phyloP scores from a whole-genome alignment of 805 yeast species.

The Ogataea neopini region DNA sequence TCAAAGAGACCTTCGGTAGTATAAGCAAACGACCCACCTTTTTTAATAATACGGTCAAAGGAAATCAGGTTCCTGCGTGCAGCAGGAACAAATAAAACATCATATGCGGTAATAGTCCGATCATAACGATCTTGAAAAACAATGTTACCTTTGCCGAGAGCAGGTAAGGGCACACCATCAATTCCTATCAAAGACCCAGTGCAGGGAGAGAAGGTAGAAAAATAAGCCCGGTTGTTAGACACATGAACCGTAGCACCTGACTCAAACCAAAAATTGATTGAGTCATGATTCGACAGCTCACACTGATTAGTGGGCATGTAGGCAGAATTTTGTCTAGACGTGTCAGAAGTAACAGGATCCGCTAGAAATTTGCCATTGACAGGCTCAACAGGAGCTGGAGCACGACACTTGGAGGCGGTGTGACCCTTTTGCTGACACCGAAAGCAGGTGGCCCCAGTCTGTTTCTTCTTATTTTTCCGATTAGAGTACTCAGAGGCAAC shows the following conservation, averaged over 20 bases:
- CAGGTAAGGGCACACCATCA: conserved; percentile 3
- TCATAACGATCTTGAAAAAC: conserved; percentile 1
- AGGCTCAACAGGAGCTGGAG: background rate
- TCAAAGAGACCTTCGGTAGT: background rate
- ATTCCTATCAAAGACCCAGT: background rate
- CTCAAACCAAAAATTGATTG: conserved; percentile 4
- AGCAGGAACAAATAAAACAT: background rate
- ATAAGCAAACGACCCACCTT: conserved; percentile 1
- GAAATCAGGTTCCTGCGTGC: conserved; percentile 2
- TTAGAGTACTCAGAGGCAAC: background rate
- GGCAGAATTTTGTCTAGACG: background rate
- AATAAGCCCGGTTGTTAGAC: conserved; percentile 4
- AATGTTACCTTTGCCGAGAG: conserved; percentile 6
- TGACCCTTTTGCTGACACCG: background rate
- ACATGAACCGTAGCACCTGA: conserved; percentile 1
- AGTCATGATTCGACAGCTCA: conserved; percentile 1
- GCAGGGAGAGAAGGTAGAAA: conserved; percentile 2
- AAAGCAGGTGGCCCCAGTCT: background rate
- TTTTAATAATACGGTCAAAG: background rate
- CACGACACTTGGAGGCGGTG: background rate
- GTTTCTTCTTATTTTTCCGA: background rate
- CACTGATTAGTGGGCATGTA: background rate
- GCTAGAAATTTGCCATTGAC: background rate
- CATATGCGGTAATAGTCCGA: background rate
- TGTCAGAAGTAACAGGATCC: background rate